phyloP scores from a whole-genome alignment of 2,329 filamentous ascomycete species.

The Aspergillus sergii region DNA sequence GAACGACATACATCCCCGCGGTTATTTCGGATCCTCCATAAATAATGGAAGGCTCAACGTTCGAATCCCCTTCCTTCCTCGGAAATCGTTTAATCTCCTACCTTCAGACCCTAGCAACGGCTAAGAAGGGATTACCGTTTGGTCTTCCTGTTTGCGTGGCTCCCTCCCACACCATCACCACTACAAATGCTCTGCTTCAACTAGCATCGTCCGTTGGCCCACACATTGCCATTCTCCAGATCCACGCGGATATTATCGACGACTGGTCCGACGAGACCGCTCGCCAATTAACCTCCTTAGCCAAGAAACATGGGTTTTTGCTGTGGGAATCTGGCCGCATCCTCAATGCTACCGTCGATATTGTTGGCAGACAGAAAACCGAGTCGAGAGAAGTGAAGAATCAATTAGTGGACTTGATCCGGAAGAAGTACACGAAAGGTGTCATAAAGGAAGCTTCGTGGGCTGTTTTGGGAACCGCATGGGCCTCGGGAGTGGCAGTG shows the following conservation, averaged over 20 bases:
- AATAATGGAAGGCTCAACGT: slow-evolving; percentile 21
- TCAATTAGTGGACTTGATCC: slow-evolving; percentile 36
- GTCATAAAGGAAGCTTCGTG: slow-evolving; percentile 41
- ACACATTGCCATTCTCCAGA: slow-evolving; percentile 62
- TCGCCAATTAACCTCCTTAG: slow-evolving; percentile 35
- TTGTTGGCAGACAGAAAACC: slow-evolving; percentile 30
- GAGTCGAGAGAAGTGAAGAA: slow-evolving; percentile 35
- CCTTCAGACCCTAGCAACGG: slow-evolving; percentile 34
- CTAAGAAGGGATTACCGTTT: slow-evolving; percentile 41
- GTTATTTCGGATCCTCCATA: not conserved
- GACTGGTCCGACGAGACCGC: slow-evolving; percentile 62
- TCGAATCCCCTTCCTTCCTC: slow-evolving; percentile 24
- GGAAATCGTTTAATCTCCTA: slow-evolving; percentile 42
- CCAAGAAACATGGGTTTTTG: slow-evolving; percentile 42
- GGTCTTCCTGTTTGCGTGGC: slow-evolving; percentile 46
- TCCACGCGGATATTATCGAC: slow-evolving; percentile 63
- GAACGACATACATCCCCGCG: not conserved
- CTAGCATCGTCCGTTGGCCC: slow-evolving; percentile 63
- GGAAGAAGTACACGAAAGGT: slow-evolving; percentile 44
- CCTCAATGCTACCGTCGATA: slow-evolving; percentile 38
- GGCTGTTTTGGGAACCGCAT: slow-evolving; percentile 43
- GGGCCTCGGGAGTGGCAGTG: slow-evolving; percentile 39
- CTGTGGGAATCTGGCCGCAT: slow-evolving; percentile 46
- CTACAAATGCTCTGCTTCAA: slow-evolving; percentile 56
- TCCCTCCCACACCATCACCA: slow-evolving; percentile 61